These are phyloP conservation scores for Populus simonii DNA, from an alignment of 345 rosid species.

Conservation along the genomic window DNA sequence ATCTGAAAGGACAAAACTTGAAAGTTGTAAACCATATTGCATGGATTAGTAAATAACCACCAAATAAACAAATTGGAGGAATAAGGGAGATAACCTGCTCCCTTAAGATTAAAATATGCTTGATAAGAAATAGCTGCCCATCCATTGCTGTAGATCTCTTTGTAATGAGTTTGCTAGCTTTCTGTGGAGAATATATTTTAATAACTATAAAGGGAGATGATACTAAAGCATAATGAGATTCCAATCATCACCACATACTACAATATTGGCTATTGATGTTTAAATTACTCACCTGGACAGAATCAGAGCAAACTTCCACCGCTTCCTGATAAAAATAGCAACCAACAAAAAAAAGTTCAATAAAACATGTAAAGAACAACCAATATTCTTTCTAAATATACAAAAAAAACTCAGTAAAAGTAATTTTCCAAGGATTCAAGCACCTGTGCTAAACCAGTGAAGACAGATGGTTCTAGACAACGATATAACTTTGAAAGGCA, in stretches of 20 bases:
- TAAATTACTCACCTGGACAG: conserved; percentile 73
- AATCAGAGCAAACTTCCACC: conserved; percentile 83
- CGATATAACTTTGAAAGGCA: conserved; percentile 86
- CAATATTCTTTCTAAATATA: not conserved
- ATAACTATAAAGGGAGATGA: not conserved
- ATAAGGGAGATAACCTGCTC: conserved; percentile 67
- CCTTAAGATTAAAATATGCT: conserved; percentile 84
- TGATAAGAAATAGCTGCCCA: conserved; percentile 91
- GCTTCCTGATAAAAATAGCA: conserved; percentile 70
- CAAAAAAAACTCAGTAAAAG: not conserved
- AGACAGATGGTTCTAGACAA: conserved; percentile 78
- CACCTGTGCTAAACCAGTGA: conserved; percentile 98
- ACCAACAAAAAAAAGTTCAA: conserved; percentile 14
- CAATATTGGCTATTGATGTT: not conserved
- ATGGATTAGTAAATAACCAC: conserved; percentile 7
- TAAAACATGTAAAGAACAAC: conserved; percentile 14
- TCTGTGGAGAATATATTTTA: conserved; percentile 41
- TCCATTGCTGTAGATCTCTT: conserved; percentile 85
- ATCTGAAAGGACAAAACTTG: conserved; percentile 48
- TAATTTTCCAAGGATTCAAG: conserved; percentile 20
- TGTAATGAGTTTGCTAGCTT: conserved; percentile 81
- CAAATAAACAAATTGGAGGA: conserved; percentile 14
- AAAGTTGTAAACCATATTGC: conserved; percentile 10
- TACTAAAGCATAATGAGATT: not conserved
- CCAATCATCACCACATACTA: not conserved